Evolutionary conservation across 306 rosid genomes (phyloP).

Genomic region (Vachellia collinsii): DNA sequence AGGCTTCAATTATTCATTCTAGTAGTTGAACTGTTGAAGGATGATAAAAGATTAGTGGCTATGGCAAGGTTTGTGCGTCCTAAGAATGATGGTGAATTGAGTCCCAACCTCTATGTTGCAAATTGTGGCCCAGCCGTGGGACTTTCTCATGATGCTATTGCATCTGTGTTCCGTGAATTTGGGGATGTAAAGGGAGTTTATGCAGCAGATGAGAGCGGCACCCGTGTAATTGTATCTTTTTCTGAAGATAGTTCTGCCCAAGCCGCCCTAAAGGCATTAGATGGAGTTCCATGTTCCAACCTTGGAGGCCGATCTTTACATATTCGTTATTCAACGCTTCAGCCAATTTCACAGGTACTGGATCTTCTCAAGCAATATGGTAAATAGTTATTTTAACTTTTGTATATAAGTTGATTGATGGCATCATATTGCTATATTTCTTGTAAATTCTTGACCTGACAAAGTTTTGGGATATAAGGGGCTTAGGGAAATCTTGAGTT

Average conservation of each 20-base stretch:
- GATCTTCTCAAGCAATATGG: background rate
- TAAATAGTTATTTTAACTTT: background rate
- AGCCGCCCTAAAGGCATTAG: conserved; percentile 61
- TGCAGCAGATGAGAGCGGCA: conserved; percentile 83
- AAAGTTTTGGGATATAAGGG: background rate
- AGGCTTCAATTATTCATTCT: conserved; percentile 11
- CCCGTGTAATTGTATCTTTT: conserved; percentile 75
- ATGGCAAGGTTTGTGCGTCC: conserved; percentile 72
- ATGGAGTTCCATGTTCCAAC: conserved; percentile 65
- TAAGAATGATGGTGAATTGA: conserved; percentile 44
- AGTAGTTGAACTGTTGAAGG: background rate
- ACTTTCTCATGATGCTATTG: conserved; percentile 52
- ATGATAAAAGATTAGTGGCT: conserved; percentile 40
- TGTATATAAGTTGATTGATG: background rate
- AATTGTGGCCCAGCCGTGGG: conserved; percentile 89
- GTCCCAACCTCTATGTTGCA: conserved; percentile 78
- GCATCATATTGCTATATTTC: background rate
- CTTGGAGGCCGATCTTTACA: conserved; percentile 77
- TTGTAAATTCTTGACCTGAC: background rate
- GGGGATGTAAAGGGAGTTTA: conserved; percentile 69
- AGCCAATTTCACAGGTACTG: conserved; percentile 57
- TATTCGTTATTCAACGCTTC: conserved; percentile 71
- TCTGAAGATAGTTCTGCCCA: conserved; percentile 53
- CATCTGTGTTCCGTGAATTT: conserved; percentile 58
- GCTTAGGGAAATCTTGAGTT: background rate